Evolutionary conservation across 805 yeast species (phyloP), one percentile per base, ranked within the genome.

Genomic region (Kodamaea restingae): DNA sequence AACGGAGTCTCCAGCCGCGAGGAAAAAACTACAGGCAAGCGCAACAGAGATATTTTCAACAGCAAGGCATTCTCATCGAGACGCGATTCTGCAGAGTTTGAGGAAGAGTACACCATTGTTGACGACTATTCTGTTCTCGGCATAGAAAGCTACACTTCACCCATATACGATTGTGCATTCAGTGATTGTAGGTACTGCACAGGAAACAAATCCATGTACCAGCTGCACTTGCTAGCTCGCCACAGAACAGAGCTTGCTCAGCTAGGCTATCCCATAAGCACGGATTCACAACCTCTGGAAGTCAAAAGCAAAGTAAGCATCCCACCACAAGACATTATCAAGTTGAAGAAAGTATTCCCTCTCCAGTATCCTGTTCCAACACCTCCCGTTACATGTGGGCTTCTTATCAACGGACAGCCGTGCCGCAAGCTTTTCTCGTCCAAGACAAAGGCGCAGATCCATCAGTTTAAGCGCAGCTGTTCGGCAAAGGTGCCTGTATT

Each of bases 401-500:
- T 18, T 27, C 11, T n/a, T 4, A 27, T 38, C 9, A 14, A 25
- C 10, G 36, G 1, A 40, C 53, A 15, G 58, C 64, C 35, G 11
- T 55, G 62, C 29, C 32, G 41, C 26, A 47, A 42, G 27, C 36
- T 41, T 22, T 55, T 56, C 38, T 32, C 54, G 2, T 37, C 46
- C 12, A 32, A 31, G 4, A 27, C 40, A 6, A 58, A 55, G n/a
- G 42, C 54, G 6, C 31, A 31, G 8, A 24, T 28, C 10, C 66
- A 61, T 44, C 51, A 48, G 20, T 40, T 30, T 2, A 35, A 38
- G 1, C 27, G 24, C 6, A 20, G 43, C 5, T 66, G 71, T 40
- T 60, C 70, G 2, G 7, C 39, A 4, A 54, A 52, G 41, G 50
- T 47, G 18, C 70, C 64, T 41, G 65, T 63, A 2, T 50, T 60